Percentiles rank a stretch among this genome's conserved stretches.
phyloP scores from a whole-genome alignment of 73 alveolate species.

The Symbiodinium pilosum region DNA sequence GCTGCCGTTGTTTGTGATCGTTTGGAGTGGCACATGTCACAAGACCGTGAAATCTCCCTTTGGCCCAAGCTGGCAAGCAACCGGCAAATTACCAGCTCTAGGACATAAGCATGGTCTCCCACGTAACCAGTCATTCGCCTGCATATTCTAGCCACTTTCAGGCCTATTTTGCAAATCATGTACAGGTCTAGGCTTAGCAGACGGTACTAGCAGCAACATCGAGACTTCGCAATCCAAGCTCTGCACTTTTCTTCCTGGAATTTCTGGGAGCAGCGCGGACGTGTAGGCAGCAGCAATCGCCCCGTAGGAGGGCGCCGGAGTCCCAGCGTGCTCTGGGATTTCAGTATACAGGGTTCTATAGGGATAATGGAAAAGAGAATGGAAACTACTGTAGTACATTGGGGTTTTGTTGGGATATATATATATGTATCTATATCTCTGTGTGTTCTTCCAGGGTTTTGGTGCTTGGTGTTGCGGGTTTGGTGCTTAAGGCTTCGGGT shows the following conservation, averaged over 20 bases:
- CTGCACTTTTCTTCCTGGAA: no score
- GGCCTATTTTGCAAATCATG: not conserved
- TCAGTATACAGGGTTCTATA: not conserved
- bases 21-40: not conserved
- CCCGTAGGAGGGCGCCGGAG: not conserved
- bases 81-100: not conserved
- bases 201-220: no score
- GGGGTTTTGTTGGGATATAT: no score
- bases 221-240: no score
- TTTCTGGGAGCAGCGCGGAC: no score
- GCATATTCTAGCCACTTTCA: not conserved
- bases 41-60: no score
- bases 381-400: not conserved
- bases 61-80: constrained; percentile 18
- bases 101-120: not conserved
- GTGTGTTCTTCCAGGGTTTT: no score
- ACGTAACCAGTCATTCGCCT: not conserved
- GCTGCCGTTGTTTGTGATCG: not conserved
- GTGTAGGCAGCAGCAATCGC: no score
- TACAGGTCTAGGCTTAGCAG: not conserved
- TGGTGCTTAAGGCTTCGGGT: no score
- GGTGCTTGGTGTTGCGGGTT: no score
- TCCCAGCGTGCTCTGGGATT: not conserved
- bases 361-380: not conserved
- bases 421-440: no score